Evolutionary conservation across 805 yeast genomes (phyloP).

Genomic region (Candida dendrica): DNA sequence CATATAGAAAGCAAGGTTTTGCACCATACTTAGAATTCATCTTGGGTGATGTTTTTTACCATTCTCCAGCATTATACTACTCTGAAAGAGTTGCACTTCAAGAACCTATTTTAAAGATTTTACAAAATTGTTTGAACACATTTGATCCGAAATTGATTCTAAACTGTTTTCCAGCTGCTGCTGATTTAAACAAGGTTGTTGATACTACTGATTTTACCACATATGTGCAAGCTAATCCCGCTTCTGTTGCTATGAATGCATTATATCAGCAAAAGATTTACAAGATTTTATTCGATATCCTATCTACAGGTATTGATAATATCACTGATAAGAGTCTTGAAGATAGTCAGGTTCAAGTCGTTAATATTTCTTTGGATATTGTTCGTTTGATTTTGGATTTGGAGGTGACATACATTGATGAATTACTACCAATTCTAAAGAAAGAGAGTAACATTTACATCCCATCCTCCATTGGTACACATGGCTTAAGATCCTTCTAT

Average conservation of each 20-base stretch:
- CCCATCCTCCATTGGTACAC: constrained; percentile 39
- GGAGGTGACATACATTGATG: constrained; percentile 56
- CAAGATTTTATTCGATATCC: constrained; percentile 46
- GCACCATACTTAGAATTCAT: constrained; percentile 78
- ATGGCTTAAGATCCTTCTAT: constrained; percentile 56
- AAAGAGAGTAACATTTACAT: constrained; percentile 23
- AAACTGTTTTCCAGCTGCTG: constrained; percentile 44
- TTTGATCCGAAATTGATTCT: constrained; percentile 46
- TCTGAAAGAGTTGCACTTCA: constrained; percentile 39
- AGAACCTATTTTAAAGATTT: constrained; percentile 41
- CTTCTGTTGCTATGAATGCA: constrained; percentile 54
- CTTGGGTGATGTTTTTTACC: constrained; percentile 56
- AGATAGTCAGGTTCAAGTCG: constrained; percentile 28
- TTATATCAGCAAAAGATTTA: constrained; percentile 55
- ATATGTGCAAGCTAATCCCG: constrained; percentile 62
- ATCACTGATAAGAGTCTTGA: constrained; percentile 31
- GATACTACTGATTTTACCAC: constrained; percentile 35
- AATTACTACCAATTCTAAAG: constrained; percentile 43
- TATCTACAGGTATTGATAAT: constrained; percentile 54
- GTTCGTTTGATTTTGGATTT: constrained; percentile 38
- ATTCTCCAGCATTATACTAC: constrained; percentile 34
- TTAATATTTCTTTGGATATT: constrained; percentile 36
- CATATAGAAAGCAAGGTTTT: constrained; percentile 58
- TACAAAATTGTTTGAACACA: constrained; percentile 39
- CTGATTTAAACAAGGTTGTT: constrained; percentile 42